phyloP scores from a whole-genome alignment of 306 rosid species.

The Ziziphus jujuba region DNA sequence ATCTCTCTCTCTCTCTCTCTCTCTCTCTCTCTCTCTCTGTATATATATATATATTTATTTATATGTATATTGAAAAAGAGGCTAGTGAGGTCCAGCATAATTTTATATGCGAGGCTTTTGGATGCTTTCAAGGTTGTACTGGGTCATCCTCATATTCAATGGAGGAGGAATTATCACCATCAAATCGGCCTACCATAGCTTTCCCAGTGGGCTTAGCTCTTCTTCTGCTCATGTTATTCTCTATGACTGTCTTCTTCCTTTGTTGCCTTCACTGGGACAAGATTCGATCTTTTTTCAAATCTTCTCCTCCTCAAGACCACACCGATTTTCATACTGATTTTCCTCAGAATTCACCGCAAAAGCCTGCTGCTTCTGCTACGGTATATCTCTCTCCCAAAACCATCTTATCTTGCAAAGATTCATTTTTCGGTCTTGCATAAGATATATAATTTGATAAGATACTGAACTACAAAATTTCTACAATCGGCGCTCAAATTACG shows the following conservation, averaged over 20 bases:
- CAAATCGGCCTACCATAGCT: slow-evolving; percentile 30
- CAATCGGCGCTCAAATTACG: too few relatives aligned
- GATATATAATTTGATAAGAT: too few relatives aligned
- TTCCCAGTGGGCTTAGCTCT: slow-evolving; percentile 69
- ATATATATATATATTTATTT: too few relatives aligned
- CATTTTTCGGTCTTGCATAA: too few relatives aligned
- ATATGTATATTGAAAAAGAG: too few relatives aligned
- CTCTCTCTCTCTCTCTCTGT: too few relatives aligned
- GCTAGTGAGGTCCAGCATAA: too few relatives aligned
- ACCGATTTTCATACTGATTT: slow-evolving; percentile 16
- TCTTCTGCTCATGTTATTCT: slow-evolving; percentile 41
- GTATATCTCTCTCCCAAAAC: slow-evolving; percentile 26
- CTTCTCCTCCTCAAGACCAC: slow-evolving; percentile 11
- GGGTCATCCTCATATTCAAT: slow-evolving; percentile 10
- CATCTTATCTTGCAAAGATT: too few relatives aligned
- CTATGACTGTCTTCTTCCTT: slow-evolving; percentile 45
- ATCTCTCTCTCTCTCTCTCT: too few relatives aligned
- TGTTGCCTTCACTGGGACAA: slow-evolving; percentile 64
- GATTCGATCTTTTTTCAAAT: slow-evolving; percentile 35
- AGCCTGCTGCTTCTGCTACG: slow-evolving; percentile 34
- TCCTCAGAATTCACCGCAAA: slow-evolving; percentile 18
- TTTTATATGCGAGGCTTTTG: too few relatives aligned
- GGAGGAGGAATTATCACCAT: slow-evolving; percentile 33
- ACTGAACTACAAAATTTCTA: too few relatives aligned
- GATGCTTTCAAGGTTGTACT: too few relatives aligned